A percentile compares a stretch with the other conserved stretches of the same genome.
Evolutionary conservation across 176 grass and related monocot species (phyloP).

Genomic region (Cocos nucifera): DNA sequence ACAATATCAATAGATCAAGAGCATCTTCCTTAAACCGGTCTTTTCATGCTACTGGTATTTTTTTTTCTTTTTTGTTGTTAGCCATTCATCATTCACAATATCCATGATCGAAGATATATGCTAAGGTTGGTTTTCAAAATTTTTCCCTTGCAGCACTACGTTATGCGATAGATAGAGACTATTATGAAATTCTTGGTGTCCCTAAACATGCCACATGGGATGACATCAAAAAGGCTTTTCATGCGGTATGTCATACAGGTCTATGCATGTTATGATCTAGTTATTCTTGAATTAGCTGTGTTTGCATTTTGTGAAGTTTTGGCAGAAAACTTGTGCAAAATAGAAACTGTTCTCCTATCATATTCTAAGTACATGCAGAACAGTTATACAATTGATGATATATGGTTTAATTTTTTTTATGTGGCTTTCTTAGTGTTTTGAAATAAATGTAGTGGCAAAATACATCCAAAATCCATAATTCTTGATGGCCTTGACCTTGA

Average conservation of each 20-base stretch:
- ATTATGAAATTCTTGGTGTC: slow-evolving; percentile 83
- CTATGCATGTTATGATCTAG: too few species aligned
- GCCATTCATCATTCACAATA: not conserved
- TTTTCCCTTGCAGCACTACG: slow-evolving; percentile 31
- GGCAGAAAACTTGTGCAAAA: too few species aligned
- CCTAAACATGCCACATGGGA: slow-evolving; percentile 58
- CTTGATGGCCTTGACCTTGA: too few species aligned
- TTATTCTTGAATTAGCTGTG: too few species aligned
- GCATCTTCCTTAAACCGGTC: slow-evolving; percentile 32
- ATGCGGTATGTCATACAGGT: slow-evolving; percentile 33
- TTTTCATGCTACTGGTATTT: slow-evolving; percentile 87
- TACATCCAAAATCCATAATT: too few species aligned
- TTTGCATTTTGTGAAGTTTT: too few species aligned
- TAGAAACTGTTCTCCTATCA: too few species aligned
- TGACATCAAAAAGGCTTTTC: slow-evolving; percentile 95
- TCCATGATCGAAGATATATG: not conserved
- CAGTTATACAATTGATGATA: too few species aligned
- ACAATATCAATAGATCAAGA: slow-evolving; percentile 16
- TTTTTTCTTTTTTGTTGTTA: not conserved
- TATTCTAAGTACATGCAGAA: too few species aligned
- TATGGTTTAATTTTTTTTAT: too few species aligned
- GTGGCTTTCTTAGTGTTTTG: too few species aligned
- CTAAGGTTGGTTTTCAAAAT: slow-evolving; percentile 1
- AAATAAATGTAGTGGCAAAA: too few species aligned
- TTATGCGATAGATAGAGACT: slow-evolving; percentile 47